Conservation (phyloP, 2,329 filamentous ascomycete genomes). For the Aspergillus awamori region DNA sequence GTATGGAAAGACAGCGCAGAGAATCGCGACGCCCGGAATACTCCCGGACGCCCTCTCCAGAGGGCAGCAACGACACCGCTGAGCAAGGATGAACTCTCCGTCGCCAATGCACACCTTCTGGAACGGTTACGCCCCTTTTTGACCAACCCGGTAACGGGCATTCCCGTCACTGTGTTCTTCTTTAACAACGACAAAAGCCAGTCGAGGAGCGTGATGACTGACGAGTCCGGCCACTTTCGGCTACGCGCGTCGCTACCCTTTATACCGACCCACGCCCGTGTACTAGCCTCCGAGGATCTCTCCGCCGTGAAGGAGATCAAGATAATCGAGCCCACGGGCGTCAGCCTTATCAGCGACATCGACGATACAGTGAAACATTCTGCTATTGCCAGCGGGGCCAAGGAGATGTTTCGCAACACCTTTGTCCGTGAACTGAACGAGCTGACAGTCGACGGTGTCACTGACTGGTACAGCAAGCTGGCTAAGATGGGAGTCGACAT, state of each 20-base stretch:
- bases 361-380: slow-evolving; percentile 98
- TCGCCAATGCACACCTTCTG: slow-evolving; percentile 86
- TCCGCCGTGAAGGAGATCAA: slow-evolving; percentile 78
- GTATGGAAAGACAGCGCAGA: slow-evolving; percentile 71
- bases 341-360: slow-evolving; percentile 95
- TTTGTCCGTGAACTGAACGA: slow-evolving; percentile 85
- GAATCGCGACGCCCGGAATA: slow-evolving; percentile 19
- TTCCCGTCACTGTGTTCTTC: slow-evolving; percentile 89
- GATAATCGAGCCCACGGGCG: slow-evolving; percentile 74
- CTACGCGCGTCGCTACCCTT: slow-evolving; percentile 83
- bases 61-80: slow-evolving; percentile 55
- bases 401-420: slow-evolving; percentile 94
- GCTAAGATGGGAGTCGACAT: slow-evolving; percentile 79
- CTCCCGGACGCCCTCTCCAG: slow-evolving; percentile 31
- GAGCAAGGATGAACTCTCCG: slow-evolving; percentile 71
- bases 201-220: slow-evolving; percentile 80
- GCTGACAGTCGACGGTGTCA: slow-evolving; percentile 81
- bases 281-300: slow-evolving; percentile 82
- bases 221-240: slow-evolving; percentile 86
- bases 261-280: slow-evolving; percentile 82
- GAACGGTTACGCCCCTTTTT: slow-evolving; percentile 86
- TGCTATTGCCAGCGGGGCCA: slow-evolving; percentile 81
- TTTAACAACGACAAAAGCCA: slow-evolving; percentile 84
- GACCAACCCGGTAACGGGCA: slow-evolving; percentile 75
- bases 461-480: slow-evolving; percentile 83